phyloP scores from a whole-genome alignment of 257 asterid genomes.

The Gardenia jasminoides region DNA sequence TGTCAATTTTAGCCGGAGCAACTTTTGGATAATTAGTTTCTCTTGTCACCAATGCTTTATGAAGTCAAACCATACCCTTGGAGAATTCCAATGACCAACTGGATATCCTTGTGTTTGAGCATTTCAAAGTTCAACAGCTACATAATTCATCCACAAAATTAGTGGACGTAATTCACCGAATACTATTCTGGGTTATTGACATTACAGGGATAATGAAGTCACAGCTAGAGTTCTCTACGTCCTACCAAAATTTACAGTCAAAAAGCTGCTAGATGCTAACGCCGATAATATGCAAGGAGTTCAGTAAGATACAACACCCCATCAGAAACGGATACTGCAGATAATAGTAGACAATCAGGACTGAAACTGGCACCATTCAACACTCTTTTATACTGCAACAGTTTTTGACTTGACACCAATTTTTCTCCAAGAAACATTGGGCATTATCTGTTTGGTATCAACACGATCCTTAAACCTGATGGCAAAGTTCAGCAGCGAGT shows the following conservation, averaged over 20 bases:
- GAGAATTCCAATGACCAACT: neutral
- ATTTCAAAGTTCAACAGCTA: too few relatives aligned
- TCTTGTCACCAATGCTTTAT: neutral
- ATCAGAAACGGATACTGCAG: neutral
- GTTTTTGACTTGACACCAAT: conserved; percentile 79
- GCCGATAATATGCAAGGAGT: neutral
- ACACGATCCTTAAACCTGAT: conserved; percentile 74
- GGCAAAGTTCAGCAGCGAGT: conserved; percentile 82
- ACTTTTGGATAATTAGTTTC: neutral
- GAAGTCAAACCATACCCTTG: neutral
- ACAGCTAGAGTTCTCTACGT: neutral
- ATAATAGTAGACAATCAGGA: neutral
- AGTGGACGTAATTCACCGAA: neutral
- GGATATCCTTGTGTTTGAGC: neutral
- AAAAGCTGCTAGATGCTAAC: neutral
- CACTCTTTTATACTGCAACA: conserved; percentile 46
- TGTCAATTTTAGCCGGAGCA: neutral
- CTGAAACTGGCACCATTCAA: neutral
- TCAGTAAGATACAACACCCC: conserved; percentile 3
- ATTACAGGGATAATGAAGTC: neutral
- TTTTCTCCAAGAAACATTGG: conserved; percentile 88
- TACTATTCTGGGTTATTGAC: neutral
- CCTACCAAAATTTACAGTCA: conserved; percentile 17
- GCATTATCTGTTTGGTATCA: conserved; percentile 87
- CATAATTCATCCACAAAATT: neutral